Percentiles rank a stretch among this genome's conserved stretches.
phyloP scores from a whole-genome alignment of 2,329 filamentous ascomycete species.

The Alternaria panax region DNA sequence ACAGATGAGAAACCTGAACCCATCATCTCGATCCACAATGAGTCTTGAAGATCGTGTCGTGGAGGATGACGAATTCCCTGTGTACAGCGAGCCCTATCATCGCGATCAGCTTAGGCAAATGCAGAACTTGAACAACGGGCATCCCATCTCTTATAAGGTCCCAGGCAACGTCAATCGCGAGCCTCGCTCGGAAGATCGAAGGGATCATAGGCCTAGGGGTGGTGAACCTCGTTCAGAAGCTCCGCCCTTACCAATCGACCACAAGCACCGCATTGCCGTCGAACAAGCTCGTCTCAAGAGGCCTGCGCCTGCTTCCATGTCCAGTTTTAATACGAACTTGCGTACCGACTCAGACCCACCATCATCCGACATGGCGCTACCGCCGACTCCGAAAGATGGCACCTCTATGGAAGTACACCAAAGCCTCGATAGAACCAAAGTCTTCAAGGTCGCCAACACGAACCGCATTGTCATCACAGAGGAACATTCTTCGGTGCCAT shows the following conservation, averaged over 20 bases:
- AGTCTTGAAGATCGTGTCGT: slow-evolving; percentile 29
- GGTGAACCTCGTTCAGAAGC: slow-evolving; percentile 21
- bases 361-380: slow-evolving; percentile 55
- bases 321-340: slow-evolving; percentile 41
- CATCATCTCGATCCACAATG: slow-evolving; percentile 26
- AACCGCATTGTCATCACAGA: slow-evolving; percentile 32
- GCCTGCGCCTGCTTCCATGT: slow-evolving; percentile 35
- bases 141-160: slow-evolving; percentile 14
- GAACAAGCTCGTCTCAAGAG: slow-evolving; percentile 31
- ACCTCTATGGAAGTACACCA: slow-evolving; percentile 45
- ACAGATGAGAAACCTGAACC: slow-evolving; percentile 33
- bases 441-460: slow-evolving; percentile 44
- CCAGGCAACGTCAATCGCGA: not conserved
- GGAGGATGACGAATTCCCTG: not conserved
- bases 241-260: slow-evolving; percentile 34
- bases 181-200: slow-evolving; percentile 2
- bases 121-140: slow-evolving; percentile 20
- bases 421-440: slow-evolving; percentile 20
- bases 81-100: not conserved
- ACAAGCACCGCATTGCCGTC: slow-evolving; percentile 28
- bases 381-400: slow-evolving; percentile 53
- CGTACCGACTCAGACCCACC: slow-evolving; percentile 51
- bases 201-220: not conserved
- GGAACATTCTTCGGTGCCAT: slow-evolving; percentile 25
- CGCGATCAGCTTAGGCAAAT: not conserved